phyloP scores from a whole-genome alignment of 306 rosid genomes.

The Cyamopsis tetragonoloba region DNA sequence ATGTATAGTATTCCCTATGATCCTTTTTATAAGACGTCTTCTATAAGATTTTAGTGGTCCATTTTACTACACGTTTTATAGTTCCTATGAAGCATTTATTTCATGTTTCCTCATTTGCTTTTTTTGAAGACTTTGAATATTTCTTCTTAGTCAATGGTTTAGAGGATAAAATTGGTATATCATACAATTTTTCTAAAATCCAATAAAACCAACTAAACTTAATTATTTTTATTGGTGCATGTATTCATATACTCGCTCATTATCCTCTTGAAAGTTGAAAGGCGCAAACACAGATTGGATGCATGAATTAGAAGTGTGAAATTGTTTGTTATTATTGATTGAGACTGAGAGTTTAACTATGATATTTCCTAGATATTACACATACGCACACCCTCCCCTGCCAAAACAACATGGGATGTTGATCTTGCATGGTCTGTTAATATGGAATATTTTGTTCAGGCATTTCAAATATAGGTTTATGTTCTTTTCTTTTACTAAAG shows the following conservation, averaged over 20 bases:
- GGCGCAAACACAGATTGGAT: not conserved
- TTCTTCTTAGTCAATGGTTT: too few species aligned
- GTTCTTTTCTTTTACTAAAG: not conserved
- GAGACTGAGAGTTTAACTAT: not conserved
- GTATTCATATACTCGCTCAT: not conserved
- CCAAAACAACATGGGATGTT: not conserved
- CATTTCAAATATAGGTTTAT: conserved; percentile 12
- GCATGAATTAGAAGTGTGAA: not conserved
- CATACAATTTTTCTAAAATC: too few species aligned
- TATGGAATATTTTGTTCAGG: conserved; percentile 13
- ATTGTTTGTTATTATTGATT: not conserved
- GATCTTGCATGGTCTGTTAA: not conserved
- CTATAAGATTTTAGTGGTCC: too few species aligned
- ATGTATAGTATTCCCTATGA: too few species aligned
- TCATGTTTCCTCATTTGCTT: too few species aligned
- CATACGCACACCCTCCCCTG: not conserved
- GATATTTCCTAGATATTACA: not conserved
- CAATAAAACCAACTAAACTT: too few species aligned
- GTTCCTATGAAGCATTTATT: too few species aligned
- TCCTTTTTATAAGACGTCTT: too few species aligned
- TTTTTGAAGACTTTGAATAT: too few species aligned
- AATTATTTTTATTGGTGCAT: too few species aligned
- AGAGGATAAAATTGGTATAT: too few species aligned
- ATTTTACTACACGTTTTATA: too few species aligned
- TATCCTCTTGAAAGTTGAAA: not conserved